Conservation (phyloP, 1,139 yeast species). For the Blastobotrys petasosporus region DNA sequence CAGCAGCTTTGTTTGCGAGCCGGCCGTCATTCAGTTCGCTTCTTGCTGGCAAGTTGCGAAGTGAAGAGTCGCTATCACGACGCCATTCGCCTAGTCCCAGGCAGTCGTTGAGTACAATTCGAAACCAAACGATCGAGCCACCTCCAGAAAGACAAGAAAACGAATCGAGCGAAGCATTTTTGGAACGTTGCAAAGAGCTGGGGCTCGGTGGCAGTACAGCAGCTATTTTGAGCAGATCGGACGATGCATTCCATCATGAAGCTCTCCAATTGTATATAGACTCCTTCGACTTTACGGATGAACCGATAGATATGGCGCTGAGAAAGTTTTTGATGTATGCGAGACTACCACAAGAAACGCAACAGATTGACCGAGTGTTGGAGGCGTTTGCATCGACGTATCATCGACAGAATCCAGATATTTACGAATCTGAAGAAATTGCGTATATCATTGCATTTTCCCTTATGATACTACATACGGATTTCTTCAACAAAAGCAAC, state of each 20-base stretch:
- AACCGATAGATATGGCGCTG: conserved; percentile 58
- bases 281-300: conserved; percentile 42
- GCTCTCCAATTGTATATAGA: conserved; percentile 38
- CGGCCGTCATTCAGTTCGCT: conserved; percentile 20
- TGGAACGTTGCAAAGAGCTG: conserved; percentile 32
- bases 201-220: conserved; percentile 37
- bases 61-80: conserved; percentile 10
- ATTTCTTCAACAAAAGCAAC: conserved; percentile 57
- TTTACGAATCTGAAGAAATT: conserved; percentile 42
- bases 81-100: conserved; percentile 18
- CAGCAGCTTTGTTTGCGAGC: conserved; percentile 11
- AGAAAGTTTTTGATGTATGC: conserved; percentile 51
- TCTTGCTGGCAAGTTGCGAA: conserved; percentile 17
- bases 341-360: conserved; percentile 60
- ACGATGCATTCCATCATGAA: conserved; percentile 33
- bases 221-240: conserved; percentile 36
- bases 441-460: conserved; percentile 56
- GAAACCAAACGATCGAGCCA: background rate
- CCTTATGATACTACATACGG: conserved; percentile 62
- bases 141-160: conserved; percentile 24
- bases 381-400: conserved; percentile 49
- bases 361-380: conserved; percentile 62
- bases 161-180: conserved; percentile 37
- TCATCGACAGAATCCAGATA: conserved; percentile 37
- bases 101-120: conserved; percentile 12